Base-by-base conservation (phyloP, 1,284 basidiomycete species). In the Cryptococcus jaspeensis region DNA sequence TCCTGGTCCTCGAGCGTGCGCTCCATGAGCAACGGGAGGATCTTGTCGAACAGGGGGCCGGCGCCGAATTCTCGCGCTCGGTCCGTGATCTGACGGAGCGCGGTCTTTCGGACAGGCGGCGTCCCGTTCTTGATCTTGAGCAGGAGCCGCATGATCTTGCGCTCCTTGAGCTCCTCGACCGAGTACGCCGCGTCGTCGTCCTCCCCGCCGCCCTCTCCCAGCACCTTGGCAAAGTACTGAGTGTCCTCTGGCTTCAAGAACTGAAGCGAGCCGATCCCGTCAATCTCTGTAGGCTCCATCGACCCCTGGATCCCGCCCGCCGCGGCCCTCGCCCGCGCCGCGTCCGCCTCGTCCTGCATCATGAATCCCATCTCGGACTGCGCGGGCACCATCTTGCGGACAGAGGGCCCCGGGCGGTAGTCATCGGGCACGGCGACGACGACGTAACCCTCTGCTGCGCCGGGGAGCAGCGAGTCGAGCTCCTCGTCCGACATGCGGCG, bases 121-220 rank as follows among this genome's bases (percentile, higher is more conserved):
- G 95, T 98, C 47, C 96, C 96, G 76, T 99, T 99, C 83, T 99
- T 99, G 80, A 99, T 99, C 80, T 99, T 99, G 69, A 99, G 84
- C 47, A 99, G 81, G n/a, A 99, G 80, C n/a, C 94, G 88, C 94
- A 99, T 98, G 71, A 99, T 99, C 80, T 98, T 98, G 71, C 94
- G 86, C 80, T 99, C 96, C 80, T 99, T 99, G 84, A 98, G 89
- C 80, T 99, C 96, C 52, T 99, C 96, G n/a, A 94, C 86, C 1
- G 90, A 86, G 50, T 98, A 82, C n/a, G 61, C 71, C 32, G 69
- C 66, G 78, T 97, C 90, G 22, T 93, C 92, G 77, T 96, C 92
- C 70, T 97, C 92, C 69, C 94, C 91, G 39, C 73, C 74, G 16
- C 73, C 73, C 75, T 95, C 91, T 67, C 90, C 92, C 50, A 96